Base-by-base conservation (phyloP, 108 stramenopile genomes). In the Aureococcus anophagefferens region DNA sequence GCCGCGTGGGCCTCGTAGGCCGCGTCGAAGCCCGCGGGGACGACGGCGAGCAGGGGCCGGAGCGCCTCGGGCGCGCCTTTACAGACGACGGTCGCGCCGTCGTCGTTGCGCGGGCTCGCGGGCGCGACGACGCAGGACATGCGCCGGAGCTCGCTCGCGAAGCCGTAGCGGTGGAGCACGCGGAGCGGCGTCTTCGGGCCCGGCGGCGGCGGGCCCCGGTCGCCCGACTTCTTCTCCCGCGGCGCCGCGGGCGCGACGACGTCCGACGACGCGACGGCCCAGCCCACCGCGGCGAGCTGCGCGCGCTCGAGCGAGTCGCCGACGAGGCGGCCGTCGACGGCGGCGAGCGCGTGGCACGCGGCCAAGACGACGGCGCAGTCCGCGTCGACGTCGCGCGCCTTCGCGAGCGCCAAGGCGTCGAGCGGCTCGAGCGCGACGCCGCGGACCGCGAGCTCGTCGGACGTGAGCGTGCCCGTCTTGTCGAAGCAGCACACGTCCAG, bases 51-150 rank as follows among this genome's bases (percentile, higher is more conserved):
- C 71, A 95, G 77, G 0, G 69, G 62, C 62, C 86, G 84, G 30
- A 98, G 68, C 0, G 83, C 86, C 74, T 98, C 98, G 32, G 98
- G 98, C 33, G 96, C 96, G 37, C 98, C 98, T 81, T 98, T 98
- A 36, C 83, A 81, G 30, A 68, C 68, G 30, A 16, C 33, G 66
- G 35, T 28, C 35, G 35, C 14, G 72, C 33, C 64, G 33, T 15
- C n/a, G n/a, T n/a, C n/a, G n/a, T n/a, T n/a, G n/a, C n/a, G n/a
- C 36, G 46, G 25, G 33, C 5, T 5, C 30, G 25, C 81, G 46
- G 82, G 78, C 36, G 72, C 62, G 11, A 87, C 84, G 64, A 93
- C 70, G 37, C 85, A 82, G 69, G 87, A 83, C 94, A 95, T 97
- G 31, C 96, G 85, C 65, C 91, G 87, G 40, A 97, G 79, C 62